Evolutionary conservation across 2,329 filamentous ascomycete genomes (phyloP).

Genomic region (Aspergillus piperis): DNA sequence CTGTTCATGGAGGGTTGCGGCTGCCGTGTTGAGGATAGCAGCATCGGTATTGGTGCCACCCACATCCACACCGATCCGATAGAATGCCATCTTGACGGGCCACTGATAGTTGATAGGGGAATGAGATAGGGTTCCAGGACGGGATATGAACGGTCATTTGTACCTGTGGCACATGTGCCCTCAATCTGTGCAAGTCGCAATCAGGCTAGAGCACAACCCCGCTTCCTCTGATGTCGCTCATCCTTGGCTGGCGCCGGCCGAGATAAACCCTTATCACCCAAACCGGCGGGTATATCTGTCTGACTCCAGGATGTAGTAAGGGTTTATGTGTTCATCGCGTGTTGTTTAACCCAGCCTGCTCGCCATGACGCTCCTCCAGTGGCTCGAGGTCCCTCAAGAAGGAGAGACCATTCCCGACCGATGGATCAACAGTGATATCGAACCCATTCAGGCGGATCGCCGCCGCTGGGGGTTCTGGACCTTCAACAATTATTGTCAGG

Average conservation of each 20-base stretch:
- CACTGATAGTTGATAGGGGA: neutral
- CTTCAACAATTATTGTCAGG: conserved; percentile 49
- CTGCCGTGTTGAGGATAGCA: conserved; percentile 29
- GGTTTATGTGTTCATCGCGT: neutral
- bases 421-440: conserved; percentile 52
- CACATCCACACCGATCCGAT: neutral
- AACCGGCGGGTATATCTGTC: too few relatives aligned
- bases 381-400: neutral
- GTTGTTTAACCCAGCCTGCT: neutral
- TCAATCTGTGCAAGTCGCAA: too few relatives aligned
- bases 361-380: neutral
- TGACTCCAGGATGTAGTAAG: too few relatives aligned
- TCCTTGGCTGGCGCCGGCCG: too few relatives aligned
- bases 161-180: neutral
- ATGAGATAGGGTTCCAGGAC: too few relatives aligned
- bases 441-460: conserved; percentile 48
- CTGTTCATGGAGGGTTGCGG: conserved; percentile 20
- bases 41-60: conserved; percentile 45
- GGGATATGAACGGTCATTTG: neutral
- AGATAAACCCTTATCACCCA: too few relatives aligned
- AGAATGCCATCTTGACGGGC: neutral
- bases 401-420: conserved; percentile 16
- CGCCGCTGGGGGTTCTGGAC: conserved; percentile 48
- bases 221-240: too few relatives aligned
- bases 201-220: too few relatives aligned